Evolutionary conservation across 2,329 filamentous ascomycete species (phyloP).

Genomic region (Fusarium luffae): DNA sequence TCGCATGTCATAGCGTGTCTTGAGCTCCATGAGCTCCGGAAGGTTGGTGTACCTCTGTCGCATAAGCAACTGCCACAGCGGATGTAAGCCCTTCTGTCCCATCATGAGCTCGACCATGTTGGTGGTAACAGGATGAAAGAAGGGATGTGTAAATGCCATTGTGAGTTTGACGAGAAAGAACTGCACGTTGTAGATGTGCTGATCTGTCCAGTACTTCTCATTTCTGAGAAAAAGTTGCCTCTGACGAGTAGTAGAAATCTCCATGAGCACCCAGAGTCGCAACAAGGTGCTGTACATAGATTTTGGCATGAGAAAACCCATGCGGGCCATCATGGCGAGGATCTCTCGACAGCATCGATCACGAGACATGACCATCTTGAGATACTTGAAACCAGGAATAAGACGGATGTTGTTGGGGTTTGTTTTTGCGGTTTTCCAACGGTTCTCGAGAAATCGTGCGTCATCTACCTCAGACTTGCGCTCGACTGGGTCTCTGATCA

Average conservation of each 20-base stretch:
- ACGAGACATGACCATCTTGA: conserved; percentile 72
- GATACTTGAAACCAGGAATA: conserved; percentile 74
- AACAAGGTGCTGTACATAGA: conserved; percentile 61
- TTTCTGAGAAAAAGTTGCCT: conserved; percentile 67
- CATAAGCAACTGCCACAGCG: conserved; percentile 70
- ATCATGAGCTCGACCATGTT: conserved; percentile 68
- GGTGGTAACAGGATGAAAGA: conserved; percentile 62
- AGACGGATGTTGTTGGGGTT: conserved; percentile 53
- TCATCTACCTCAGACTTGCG: conserved; percentile 50
- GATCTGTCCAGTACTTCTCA: conserved; percentile 64
- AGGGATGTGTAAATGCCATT: conserved; percentile 74
- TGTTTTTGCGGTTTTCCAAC: conserved; percentile 8
- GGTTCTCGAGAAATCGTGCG: conserved; percentile 7
- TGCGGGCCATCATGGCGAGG: conserved; percentile 66
- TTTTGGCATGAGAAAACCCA: conserved; percentile 67
- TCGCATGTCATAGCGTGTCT: conserved; percentile 66
- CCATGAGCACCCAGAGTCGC: conserved; percentile 80
- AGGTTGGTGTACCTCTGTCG: conserved; percentile 62
- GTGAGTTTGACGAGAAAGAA: conserved; percentile 78
- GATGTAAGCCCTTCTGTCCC: conserved; percentile 65
- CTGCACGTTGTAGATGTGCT: conserved; percentile 70
- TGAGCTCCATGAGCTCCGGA: conserved; percentile 66
- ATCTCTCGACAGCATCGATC: conserved; percentile 70
- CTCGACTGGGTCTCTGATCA: conserved; percentile 69
- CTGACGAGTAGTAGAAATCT: conserved; percentile 66